Base-by-base conservation (phyloP, 169 alveolate genomes). In the Eimeria praecox region DNA sequence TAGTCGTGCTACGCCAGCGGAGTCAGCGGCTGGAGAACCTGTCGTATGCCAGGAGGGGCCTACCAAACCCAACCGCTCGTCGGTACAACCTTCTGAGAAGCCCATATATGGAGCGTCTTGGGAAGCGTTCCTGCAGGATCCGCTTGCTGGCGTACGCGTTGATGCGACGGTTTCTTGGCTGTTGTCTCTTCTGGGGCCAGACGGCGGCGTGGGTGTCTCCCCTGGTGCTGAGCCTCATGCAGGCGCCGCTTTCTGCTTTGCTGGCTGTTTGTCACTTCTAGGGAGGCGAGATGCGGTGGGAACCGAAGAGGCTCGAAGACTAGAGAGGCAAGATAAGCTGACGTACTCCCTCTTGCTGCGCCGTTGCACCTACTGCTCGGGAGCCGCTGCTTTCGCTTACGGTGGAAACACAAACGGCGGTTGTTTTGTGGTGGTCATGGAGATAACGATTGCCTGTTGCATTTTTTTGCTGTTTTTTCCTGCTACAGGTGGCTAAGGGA, bases 141-240 rank as follows among this genome's bases (percentile, higher is more conserved):
- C 93, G 40, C 49, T 86, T 59, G 93, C 93, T 59, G 93, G 93
- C 56, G 93, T 86, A 16, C 93, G 82, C 24, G 93, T 62, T 56
- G 93, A 86, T 16, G 93, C 54, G 62, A 40, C 64, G 44, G 4
- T 69, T 24, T 69, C 89, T 52, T 90, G 95, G 95, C 56, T 90
- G 88, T 54, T 69, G 49, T 75, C 88, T 71, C 90, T 73, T 42
- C 5, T 75, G 88, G 78, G 62, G 3, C 33, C 88, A 20, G 97
- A 96, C 87, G 97, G 97, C 12, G 97, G 97, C 27, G 94, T 96
- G 66, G 97, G 97, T 56, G 95, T 91, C 92, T 96, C 97, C 59
- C 96, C 96, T 35, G 96, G 95, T 62, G 97, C 94, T 38, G 97
- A 96, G 69, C 93, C 97, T 16, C 97, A 96, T 78, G 97, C 97